Conservation (phyloP, 2,329 filamentous ascomycete species). For the Beauveria asiatica region DNA sequence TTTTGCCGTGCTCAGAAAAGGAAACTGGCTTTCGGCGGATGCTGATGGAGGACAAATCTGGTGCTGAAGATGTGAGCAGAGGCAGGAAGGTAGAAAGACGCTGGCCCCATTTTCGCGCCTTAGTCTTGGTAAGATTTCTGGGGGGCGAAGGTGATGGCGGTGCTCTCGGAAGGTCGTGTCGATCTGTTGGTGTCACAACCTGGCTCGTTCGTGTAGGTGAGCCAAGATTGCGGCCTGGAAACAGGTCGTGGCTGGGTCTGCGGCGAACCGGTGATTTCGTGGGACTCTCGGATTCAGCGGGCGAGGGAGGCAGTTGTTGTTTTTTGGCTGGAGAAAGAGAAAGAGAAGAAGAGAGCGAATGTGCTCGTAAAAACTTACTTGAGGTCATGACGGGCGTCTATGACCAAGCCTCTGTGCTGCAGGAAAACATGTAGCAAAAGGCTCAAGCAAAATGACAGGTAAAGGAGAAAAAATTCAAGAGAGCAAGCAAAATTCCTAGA, state of each 20-base stretch:
- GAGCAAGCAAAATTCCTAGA: neutral
- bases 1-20: constrained; percentile 14
- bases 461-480: neutral
- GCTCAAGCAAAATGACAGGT: constrained; percentile 6
- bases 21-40: constrained; percentile 20
- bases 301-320: constrained; percentile 12
- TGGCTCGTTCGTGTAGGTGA: neutral
- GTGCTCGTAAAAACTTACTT: constrained; percentile 35
- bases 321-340: constrained; percentile 26
- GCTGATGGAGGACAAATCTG: constrained; percentile 20
- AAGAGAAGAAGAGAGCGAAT: constrained; percentile 24
- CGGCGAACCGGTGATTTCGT: neutral
- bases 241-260: constrained; percentile 8
- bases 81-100: constrained; percentile 30
- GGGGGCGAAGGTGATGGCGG: neutral
- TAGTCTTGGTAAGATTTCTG: constrained; percentile 12
- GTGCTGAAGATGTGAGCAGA: constrained; percentile 26
- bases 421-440: constrained; percentile 8
- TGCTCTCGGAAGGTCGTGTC: neutral
- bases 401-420: constrained; percentile 21
- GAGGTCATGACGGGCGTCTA: constrained; percentile 35
- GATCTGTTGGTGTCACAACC: neutral
- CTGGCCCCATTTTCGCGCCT: constrained; percentile 28
- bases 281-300: constrained; percentile 13
- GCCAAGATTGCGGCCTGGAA: neutral